These are phyloP conservation scores for Ceratocystis eucalypticola DNA, from an alignment of 2,329 filamentous ascomycete species.

Conservation along the genomic window DNA sequence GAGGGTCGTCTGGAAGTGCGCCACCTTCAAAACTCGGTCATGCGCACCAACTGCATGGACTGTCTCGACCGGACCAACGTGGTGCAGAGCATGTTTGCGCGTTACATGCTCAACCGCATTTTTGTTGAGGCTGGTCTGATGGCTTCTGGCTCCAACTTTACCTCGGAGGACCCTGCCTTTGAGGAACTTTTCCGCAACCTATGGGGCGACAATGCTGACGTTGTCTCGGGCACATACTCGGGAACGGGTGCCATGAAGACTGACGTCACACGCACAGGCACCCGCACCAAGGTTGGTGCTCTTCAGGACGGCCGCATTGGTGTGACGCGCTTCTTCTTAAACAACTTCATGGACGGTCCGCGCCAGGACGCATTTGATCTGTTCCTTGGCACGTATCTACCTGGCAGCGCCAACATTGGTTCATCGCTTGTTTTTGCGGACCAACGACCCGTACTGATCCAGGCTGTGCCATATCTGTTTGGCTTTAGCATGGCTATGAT, in stretches of 20 bases:
- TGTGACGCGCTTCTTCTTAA: conserved; percentile 74
- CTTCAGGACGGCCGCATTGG: conserved; percentile 81
- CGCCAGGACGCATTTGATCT: conserved; percentile 91
- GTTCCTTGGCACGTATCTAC: conserved; percentile 77
- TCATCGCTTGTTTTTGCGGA: conserved; percentile 68
- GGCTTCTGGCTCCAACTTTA: conserved; percentile 59
- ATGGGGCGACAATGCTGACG: conserved; percentile 97
- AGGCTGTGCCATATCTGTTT: conserved; percentile 84
- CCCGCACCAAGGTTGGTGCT: conserved; percentile 71
- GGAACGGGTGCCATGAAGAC: conserved; percentile 97
- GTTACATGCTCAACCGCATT: conserved; percentile 78
- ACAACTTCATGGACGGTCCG: conserved; percentile 91
- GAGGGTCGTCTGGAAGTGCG: conserved; percentile 62
- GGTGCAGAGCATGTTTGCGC: conserved; percentile 90
- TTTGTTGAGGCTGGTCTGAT: conserved; percentile 74
- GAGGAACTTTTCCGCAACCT: conserved; percentile 90
- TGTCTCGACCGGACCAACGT: conserved; percentile 96
- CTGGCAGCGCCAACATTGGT: conserved; percentile 56
- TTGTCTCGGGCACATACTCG: conserved; percentile 83
- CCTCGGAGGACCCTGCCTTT: conserved; percentile 63
- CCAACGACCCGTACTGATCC: conserved; percentile 70
- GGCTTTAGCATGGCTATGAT: conserved; percentile 78
- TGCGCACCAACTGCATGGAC: conserved; percentile 98
- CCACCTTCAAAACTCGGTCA: conserved; percentile 71
- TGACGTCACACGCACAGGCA: conserved; percentile 87